Conservation (phyloP, 257 asterid genomes). For the Jacaranda mimosifolia region DNA sequence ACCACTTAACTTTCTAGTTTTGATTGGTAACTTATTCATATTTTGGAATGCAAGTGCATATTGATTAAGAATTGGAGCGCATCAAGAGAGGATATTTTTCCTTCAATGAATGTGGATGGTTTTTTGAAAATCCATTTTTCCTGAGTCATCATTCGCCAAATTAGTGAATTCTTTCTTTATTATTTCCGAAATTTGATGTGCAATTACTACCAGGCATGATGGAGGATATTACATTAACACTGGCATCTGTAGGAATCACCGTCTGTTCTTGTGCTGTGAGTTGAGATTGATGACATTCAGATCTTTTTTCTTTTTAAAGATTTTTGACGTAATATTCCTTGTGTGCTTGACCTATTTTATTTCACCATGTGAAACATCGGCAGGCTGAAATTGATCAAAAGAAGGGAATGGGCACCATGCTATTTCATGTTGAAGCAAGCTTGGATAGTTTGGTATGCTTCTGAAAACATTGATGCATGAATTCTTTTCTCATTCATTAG, state of each 20-base stretch:
- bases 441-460: constrained; percentile 74
- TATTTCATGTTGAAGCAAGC: constrained; percentile 84
- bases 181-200: constrained; percentile 10
- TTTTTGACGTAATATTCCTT: neutral
- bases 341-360: neutral
- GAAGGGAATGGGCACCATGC: constrained; percentile 79
- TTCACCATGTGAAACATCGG: constrained; percentile 4
- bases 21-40: too few relatives aligned
- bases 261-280: constrained; percentile 94
- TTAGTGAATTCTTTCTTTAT: neutral
- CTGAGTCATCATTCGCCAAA: neutral
- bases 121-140: neutral
- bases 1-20: too few relatives aligned
- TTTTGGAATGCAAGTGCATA: too few relatives aligned
- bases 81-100: too few relatives aligned
- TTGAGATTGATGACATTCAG: constrained; percentile 23
- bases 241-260: constrained; percentile 74
- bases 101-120: too few relatives aligned
- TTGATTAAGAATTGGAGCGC: too few relatives aligned
- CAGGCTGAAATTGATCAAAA: constrained; percentile 87
- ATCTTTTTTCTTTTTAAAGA: neutral
- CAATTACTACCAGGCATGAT: constrained; percentile 69
- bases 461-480: neutral
- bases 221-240: constrained; percentile 83
- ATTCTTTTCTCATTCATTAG: neutral